Evolutionary conservation across 1,139 yeast species (phyloP).

Genomic region (Pichia sp.): DNA sequence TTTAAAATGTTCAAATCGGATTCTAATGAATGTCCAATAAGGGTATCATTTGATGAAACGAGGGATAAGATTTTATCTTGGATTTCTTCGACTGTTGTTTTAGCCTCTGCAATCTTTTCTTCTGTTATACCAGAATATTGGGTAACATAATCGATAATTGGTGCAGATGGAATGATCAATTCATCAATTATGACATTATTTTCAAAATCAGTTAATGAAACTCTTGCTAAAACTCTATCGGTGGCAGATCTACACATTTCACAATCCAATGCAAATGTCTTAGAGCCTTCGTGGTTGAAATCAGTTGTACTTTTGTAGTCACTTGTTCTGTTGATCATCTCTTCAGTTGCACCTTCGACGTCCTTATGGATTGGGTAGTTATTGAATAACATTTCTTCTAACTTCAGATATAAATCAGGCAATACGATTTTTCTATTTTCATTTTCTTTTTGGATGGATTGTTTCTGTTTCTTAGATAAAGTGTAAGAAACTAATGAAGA

Average conservation of each 20-base stretch:
- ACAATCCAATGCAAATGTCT: conserved; percentile 82
- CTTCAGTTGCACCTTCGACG: conserved; percentile 25
- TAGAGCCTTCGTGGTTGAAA: conserved; percentile 55
- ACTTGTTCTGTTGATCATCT: conserved; percentile 20
- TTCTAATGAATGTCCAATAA: conserved; percentile 74
- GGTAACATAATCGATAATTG: conserved; percentile 78
- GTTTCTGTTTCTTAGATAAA: conserved; percentile 54
- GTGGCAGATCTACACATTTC: conserved; percentile 76
- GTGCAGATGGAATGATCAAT: conserved; percentile 71
- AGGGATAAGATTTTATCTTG: conserved; percentile 52
- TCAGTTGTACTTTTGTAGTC: conserved; percentile 60
- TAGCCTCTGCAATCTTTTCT: conserved; percentile 58
- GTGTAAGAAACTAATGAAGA: conserved; percentile 55
- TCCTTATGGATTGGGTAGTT: conserved; percentile 53
- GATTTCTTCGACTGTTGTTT: conserved; percentile 64
- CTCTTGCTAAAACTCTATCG: conserved; percentile 72
- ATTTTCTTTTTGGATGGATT: conserved; percentile 37
- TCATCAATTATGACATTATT: conserved; percentile 64
- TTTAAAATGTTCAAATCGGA: conserved; percentile 62
- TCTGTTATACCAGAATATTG: conserved; percentile 84
- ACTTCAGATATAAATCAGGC: conserved; percentile 50
- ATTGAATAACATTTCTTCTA: conserved; percentile 45
- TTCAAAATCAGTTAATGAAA: conserved; percentile 68
- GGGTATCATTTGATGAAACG: conserved; percentile 51
- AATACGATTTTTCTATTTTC: conserved; percentile 43